A percentile compares a stretch with the other conserved stretches of the same genome.
These are phyloP conservation scores for Corylus avellana DNA, from an alignment of 306 rosid species.

Conservation along the genomic window DNA sequence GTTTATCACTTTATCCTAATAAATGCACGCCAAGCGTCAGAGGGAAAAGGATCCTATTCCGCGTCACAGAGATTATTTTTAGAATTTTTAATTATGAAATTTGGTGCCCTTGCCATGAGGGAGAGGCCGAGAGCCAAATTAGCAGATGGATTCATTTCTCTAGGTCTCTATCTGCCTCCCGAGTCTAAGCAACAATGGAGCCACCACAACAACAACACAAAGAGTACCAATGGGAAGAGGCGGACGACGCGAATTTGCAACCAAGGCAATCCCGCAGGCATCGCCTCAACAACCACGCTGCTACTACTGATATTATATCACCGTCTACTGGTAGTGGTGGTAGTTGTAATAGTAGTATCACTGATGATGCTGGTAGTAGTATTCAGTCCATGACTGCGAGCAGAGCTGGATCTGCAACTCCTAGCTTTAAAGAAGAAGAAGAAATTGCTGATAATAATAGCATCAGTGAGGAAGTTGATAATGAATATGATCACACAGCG, in stretches of 20 bases:
- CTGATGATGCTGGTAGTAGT: slow-evolving; percentile 1
- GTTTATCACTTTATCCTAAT: too few species aligned
- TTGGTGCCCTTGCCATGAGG: too few species aligned
- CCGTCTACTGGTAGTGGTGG: slow-evolving; percentile 1
- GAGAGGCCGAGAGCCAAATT: too few species aligned
- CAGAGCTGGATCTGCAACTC: background rate
- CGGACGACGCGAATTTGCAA: slow-evolving; percentile 35
- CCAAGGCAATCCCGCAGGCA: slow-evolving; percentile 17
- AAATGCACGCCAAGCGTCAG: too few species aligned
- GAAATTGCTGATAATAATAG: background rate
- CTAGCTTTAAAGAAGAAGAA: background rate
- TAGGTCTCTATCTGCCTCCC: background rate
- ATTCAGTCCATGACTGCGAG: background rate
- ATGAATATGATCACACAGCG: slow-evolving; percentile 10
- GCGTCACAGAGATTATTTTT: too few species aligned
- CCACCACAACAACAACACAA: background rate
- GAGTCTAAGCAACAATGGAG: slow-evolving; percentile 32
- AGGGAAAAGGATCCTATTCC: too few species aligned
- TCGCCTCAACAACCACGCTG: slow-evolving; percentile 6
- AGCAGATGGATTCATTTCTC: too few species aligned
- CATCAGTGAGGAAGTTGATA: slow-evolving; percentile 1
- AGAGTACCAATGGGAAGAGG: slow-evolving; percentile 18
- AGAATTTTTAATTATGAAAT: too few species aligned
- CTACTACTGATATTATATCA: background rate
- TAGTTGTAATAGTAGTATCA: slow-evolving; percentile 10